Evolutionary conservation across 2,329 filamentous ascomycete genomes (phyloP), one percentile per base, ranked within the genome.

Genomic region (Fusarium sp.): DNA sequence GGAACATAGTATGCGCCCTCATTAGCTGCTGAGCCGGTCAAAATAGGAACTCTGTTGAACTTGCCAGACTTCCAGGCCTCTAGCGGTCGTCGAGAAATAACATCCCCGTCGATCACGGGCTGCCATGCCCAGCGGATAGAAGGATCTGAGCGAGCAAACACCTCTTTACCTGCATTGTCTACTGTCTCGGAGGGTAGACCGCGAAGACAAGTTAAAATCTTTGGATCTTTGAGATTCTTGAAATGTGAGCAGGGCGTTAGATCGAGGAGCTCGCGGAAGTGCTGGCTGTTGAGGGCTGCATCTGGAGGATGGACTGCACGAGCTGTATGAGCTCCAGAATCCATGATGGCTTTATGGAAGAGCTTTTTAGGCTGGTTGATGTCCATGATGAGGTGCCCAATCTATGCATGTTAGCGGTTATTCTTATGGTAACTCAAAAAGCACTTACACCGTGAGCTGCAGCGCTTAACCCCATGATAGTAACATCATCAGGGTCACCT

Each of bases 401-500:
- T 77, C 71, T 71, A 13, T 5, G 0, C 1, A 3, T 5, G 40
- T 72, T 7, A 72, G 57, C 6, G 10, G n/a, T 1, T 1, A 2
- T 7, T 3, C 8, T 14, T 2, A 0, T 2, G 11, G 9, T 3
- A 1, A 7, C 6, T 4, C 1, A 6, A 17, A 8, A 1, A 9
- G 10, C 17, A 66, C 72, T 68, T 68, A 74, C 70, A 50, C 59
- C 71, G 7, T 75, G 72, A 28, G 81, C 81, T 22, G 77, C 75
- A 58, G 75, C 74, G n/a, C 71, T 81, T 8, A 76, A 66, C 0
- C 83, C 85, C 79, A 81, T 83, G 55, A 86, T 71, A 0, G 83
- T 85, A 20, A 86, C 79, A 65, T 82, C 77, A 19, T 78, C 66
- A 4, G 80, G 78, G 68, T 87, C 79, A 15, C 84, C 85, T 0